Evolutionary conservation across 2,329 filamentous ascomycete genomes (phyloP), one percentile per base, ranked within the genome.

Genomic region (Trichoderma asperellum): DNA sequence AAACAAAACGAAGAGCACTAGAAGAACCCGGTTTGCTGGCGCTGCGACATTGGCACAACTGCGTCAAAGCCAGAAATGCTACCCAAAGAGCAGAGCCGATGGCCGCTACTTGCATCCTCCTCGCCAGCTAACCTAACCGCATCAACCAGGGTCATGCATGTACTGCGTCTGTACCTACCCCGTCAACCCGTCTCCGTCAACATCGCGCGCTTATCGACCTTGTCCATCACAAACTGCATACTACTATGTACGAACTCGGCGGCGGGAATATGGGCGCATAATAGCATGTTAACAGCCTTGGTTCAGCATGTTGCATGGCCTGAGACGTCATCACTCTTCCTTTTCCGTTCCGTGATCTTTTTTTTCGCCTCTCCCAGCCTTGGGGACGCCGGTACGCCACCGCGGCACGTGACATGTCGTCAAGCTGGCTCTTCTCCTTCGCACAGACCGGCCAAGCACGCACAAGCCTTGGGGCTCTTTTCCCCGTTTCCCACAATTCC

Each of bases 61-160:
- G 40, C 40, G n/a, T 49, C 47, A 21, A 24, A 49, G n/a, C 24
- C 47, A 21, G 12, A 49, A 49, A 64, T 64, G 49, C 34, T 64
- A 64, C 61, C 61, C 49, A 64, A 55, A n/a, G 47, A 21, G 37
- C 40, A 27, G 53, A 64, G 47, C 61, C 34, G 47, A 64, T 24
- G 61, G 32, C 61, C 35, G 35, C 52, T n/a, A 53, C 60, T 10
- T 27, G 43, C 52, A 43, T 43, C 37, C 40, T 43, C 40, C 40
- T 43, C 24, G 16, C 47, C 47, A n/a, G 34, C 61, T 64, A 64
- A 53, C 40, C 61, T 55, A 64, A 53, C 40, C 61, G 61, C 61
- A 64, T n/a, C 61, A 21, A 53, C 61, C 27, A 53, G 61, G 61
- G 21, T 64, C 61, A 40, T 64, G 61, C 61, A 64, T 64, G 34